These are phyloP conservation scores for Penicillium soppii DNA, from an alignment of 495 filamentous ascomycete genomes.

Conservation along the genomic window DNA sequence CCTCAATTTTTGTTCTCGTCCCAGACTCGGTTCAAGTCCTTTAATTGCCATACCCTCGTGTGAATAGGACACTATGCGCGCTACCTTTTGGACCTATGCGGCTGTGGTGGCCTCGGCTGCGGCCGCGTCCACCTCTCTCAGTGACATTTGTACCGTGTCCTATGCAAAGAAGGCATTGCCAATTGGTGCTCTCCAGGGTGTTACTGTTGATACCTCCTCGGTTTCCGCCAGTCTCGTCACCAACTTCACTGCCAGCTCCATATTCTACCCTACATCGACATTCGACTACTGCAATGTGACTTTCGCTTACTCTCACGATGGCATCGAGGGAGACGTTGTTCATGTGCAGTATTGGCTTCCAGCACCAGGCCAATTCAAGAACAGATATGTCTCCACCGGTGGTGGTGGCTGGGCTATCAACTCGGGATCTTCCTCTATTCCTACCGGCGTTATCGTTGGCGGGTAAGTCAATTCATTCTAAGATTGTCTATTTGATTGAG, in stretches of 20 bases:
- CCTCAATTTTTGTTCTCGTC: too few relatives aligned
- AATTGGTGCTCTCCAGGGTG: constrained; percentile 20
- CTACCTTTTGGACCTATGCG: neutral
- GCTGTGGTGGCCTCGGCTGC: neutral
- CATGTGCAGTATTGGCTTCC: constrained; percentile 41
- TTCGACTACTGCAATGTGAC: constrained; percentile 46
- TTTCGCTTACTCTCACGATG: constrained; percentile 41
- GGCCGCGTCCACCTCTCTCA: constrained; percentile 11
- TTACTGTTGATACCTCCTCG: constrained; percentile 34
- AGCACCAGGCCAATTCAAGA: constrained; percentile 34
- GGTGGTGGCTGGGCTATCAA: constrained; percentile 47
- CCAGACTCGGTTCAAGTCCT: too few relatives aligned
- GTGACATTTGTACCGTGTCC: constrained; percentile 28
- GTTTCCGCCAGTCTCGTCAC: constrained; percentile 27
- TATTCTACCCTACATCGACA: neutral
- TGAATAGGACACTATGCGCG: neutral
- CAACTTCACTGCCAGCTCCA: constrained; percentile 23
- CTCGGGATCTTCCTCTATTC: constrained; percentile 28
- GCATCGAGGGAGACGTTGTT: constrained; percentile 30
- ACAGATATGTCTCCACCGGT: constrained; percentile 42
- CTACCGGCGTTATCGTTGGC: constrained; percentile 38
- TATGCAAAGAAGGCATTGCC: constrained; percentile 31
- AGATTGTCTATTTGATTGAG: too few relatives aligned
- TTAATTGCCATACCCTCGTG: too few relatives aligned
- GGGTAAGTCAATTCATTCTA: too few relatives aligned